Evolutionary conservation across 129 eudicot species (phyloP), one percentile per base, ranked within the genome.

Genomic region (Dittrichia graveolens): DNA sequence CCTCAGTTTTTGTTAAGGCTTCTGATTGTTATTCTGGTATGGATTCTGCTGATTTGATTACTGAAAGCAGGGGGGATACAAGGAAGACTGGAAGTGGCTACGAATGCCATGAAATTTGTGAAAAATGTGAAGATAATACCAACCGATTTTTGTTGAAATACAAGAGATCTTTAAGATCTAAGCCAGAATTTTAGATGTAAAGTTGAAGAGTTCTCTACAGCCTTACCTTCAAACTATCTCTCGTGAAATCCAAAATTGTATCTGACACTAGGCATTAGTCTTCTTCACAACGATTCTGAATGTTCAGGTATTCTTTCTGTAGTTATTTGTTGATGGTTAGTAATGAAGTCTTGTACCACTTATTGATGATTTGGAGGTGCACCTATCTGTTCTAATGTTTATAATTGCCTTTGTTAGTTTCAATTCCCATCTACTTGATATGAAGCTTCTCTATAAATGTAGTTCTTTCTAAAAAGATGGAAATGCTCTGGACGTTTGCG

Each of bases 1-100:
- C 68, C 38, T 69, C 84, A 16, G 56, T 56, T 55, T 31, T 65
- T 42, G 56, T 13, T 54, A 52, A 62, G 73, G 72, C 63, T 67
- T 68, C 52, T 6, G 83, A 59, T 65, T 45, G 74, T 69, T 74
- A 69, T 38, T 72, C 85, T 11, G 15, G 47, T 69, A 18, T 41
- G 72, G 80, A 58, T 56, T 41, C 41, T 72, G 71, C 48, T 75
- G 18, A 71, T 54, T 6, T 60, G 81, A 52, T n/a, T 71, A 43
- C 40, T 38, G 55, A 64, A n/a, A 67, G 47, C 69, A 55, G 54
- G 55, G 7, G 61, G 68, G 73, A 42, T 69, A 13, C 73, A 8
- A 69, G 52, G 54, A 65, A 50, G 31, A 24, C 31, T 24, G 31
- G 54, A 48, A 10, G 54, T 48, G 5, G 16, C 16, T 48, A 48